These are phyloP conservation scores for Parathielavia hyrcaniae DNA, from an alignment of 495 filamentous ascomycete species.

Conservation along the genomic window DNA sequence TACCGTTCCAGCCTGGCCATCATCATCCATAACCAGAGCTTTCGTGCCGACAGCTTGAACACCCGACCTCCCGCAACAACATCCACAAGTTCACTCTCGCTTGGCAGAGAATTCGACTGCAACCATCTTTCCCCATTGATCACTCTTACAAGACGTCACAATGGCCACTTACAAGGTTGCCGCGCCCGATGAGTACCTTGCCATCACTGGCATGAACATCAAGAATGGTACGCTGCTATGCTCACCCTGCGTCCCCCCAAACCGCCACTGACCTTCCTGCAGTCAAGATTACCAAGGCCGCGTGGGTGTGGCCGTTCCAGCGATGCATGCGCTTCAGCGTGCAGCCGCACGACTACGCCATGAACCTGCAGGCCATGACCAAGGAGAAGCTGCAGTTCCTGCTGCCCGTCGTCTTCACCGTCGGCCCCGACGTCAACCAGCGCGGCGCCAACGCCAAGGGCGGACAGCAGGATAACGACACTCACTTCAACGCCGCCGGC, in stretches of 20 bases:
- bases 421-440: slow-evolving; percentile 64
- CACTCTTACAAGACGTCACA: slow-evolving; percentile 20
- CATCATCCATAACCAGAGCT: no score
- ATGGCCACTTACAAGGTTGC: slow-evolving; percentile 44
- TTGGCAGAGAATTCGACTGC: background rate
- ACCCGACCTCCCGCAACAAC: no score
- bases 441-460: slow-evolving; percentile 38
- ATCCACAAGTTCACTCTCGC: no score
- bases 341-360: slow-evolving; percentile 68
- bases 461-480: background rate
- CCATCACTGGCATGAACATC: slow-evolving; percentile 72
- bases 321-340: slow-evolving; percentile 51
- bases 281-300: slow-evolving; percentile 67
- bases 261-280: background rate
- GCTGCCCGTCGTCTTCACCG: slow-evolving; percentile 77
- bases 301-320: slow-evolving; percentile 63
- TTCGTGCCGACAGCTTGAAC: no score
- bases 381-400: slow-evolving; percentile 74
- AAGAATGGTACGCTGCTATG: slow-evolving; percentile 32
- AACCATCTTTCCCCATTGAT: background rate
- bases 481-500: slow-evolving; percentile 8
- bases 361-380: slow-evolving; percentile 77
- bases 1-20: no score
- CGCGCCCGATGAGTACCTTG: slow-evolving; percentile 60
- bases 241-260: no score